These are phyloP conservation scores for Candida sonorensis DNA, from an alignment of 805 yeast species.

Conservation along the genomic window DNA sequence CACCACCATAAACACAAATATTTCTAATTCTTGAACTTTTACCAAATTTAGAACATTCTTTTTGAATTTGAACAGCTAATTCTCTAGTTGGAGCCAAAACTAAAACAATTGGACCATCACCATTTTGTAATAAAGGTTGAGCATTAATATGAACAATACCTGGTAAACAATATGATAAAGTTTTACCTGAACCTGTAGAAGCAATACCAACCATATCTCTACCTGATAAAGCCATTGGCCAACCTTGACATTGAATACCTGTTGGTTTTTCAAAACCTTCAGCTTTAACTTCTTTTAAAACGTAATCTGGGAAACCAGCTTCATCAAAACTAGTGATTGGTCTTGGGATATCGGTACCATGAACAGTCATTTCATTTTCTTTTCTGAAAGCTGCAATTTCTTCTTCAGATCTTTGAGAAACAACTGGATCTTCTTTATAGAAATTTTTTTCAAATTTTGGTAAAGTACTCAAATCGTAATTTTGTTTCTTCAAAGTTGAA, in stretches of 20 bases:
- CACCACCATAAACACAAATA: slow-evolving; percentile 99
- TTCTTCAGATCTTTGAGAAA: slow-evolving; percentile 62
- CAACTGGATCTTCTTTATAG: slow-evolving; percentile 78
- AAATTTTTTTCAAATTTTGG: slow-evolving; percentile 95
- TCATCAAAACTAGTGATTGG: slow-evolving; percentile 92
- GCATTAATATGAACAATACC: slow-evolving; percentile 97
- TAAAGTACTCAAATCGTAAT: slow-evolving; percentile 71
- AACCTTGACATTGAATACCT: slow-evolving; percentile 97
- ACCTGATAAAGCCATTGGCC: slow-evolving; percentile 99
- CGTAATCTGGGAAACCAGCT: slow-evolving; percentile 97
- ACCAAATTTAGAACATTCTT: slow-evolving; percentile 94
- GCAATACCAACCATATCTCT: slow-evolving; percentile 99
- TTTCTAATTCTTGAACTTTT: slow-evolving; percentile 87
- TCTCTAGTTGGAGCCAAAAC: slow-evolving; percentile 99
- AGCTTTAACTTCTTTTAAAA: slow-evolving; percentile 76
- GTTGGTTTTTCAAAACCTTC: slow-evolving; percentile 95
- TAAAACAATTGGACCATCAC: slow-evolving; percentile 96
- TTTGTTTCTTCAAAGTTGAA: slow-evolving; percentile 57
- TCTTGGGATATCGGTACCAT: slow-evolving; percentile 84
- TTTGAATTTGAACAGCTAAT: slow-evolving; percentile 95
- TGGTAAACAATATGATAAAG: slow-evolving; percentile 94
- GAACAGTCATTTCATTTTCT: slow-evolving; percentile 77
- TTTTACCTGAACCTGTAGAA: slow-evolving; percentile 98
- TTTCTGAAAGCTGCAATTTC: slow-evolving; percentile 76
- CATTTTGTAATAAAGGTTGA: slow-evolving; percentile 85